A percentile compares a stretch with the other conserved stretches of the same genome.
These are phyloP conservation scores for Thraustochytrium sp. DNA, from an alignment of 352 stramenopile genomes.

Conservation along the genomic window DNA sequence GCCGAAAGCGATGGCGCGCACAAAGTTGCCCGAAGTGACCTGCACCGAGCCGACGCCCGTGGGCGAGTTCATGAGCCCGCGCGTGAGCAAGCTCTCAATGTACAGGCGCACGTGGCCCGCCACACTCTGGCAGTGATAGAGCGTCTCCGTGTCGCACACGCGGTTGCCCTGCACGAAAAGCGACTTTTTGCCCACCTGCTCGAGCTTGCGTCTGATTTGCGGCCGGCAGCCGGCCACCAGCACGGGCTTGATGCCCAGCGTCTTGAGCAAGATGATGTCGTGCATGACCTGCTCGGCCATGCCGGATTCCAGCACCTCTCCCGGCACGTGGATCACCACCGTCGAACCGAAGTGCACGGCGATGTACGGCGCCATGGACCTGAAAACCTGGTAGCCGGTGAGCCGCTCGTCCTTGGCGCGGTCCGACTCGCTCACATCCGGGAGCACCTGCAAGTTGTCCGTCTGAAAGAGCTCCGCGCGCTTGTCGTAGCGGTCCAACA, in stretches of 20 bases:
- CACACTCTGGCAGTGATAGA: slow-evolving; percentile 74
- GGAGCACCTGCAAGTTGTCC: slow-evolving; percentile 5
- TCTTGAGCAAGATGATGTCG: slow-evolving; percentile 90
- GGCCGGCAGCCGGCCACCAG: slow-evolving; percentile 88
- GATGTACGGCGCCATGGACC: slow-evolving; percentile 80
- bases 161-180: slow-evolving; percentile 69
- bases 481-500: slow-evolving; percentile 8
- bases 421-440: not conserved
- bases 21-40: slow-evolving; percentile 78
- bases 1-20: slow-evolving; percentile 71
- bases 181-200: slow-evolving; percentile 63
- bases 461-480: slow-evolving; percentile 35
- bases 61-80: slow-evolving; percentile 73
- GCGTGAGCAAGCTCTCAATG: slow-evolving; percentile 73
- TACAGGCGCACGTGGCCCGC: slow-evolving; percentile 70
- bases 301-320: slow-evolving; percentile 78
- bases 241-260: slow-evolving; percentile 85
- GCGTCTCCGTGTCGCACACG: slow-evolving; percentile 69
- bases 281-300: slow-evolving; percentile 86
- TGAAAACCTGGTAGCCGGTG: slow-evolving; percentile 59
- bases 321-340: slow-evolving; percentile 76
- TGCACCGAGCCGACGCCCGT: slow-evolving; percentile 64
- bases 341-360: slow-evolving; percentile 74
- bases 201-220: slow-evolving; percentile 83
- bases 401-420: slow-evolving; percentile 18